These are phyloP conservation scores for Saccharum hybrid DNA, from an alignment of 202 grass and related monocot genomes.

Conservation along the genomic window DNA sequence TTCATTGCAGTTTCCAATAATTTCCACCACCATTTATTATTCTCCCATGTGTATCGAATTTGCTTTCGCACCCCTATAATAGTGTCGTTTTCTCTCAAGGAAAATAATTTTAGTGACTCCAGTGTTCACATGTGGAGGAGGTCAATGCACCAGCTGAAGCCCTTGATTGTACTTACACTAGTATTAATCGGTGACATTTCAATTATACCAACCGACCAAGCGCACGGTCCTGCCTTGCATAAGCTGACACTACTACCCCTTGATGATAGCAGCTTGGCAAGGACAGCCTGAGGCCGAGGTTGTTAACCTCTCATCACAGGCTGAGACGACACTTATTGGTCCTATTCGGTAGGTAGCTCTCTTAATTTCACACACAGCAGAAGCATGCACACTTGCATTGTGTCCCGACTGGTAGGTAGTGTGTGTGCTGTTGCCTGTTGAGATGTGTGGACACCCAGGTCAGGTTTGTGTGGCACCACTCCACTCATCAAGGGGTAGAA, in stretches of 20 bases:
- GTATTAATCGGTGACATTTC: not conserved
- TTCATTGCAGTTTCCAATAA: too few species aligned
- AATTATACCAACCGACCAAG: not conserved
- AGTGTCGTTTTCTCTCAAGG: too few species aligned
- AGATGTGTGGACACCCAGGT: not conserved
- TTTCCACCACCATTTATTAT: too few species aligned
- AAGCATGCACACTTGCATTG: not conserved
- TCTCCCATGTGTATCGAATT: too few species aligned
- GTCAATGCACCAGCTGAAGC: not conserved
- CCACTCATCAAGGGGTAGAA: not conserved
- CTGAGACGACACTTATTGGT: not conserved
- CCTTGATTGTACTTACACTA: not conserved
- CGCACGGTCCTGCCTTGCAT: not conserved
- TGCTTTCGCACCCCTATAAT: too few species aligned
- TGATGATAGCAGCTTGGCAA: not conserved
- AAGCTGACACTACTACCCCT: not conserved
- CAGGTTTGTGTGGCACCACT: conserved; percentile 4
- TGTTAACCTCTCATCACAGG: not conserved
- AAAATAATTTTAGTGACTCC: too few species aligned
- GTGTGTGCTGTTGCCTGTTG: conserved; percentile 5
- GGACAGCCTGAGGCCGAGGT: not conserved
- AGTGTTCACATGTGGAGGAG: too few species aligned
- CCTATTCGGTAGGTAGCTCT: not conserved
- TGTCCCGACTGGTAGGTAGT: not conserved
- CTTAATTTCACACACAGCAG: not conserved